Base-by-base conservation (phyloP, 805 yeast genomes). In the Cyberlindnera samutprakarnensis region DNA sequence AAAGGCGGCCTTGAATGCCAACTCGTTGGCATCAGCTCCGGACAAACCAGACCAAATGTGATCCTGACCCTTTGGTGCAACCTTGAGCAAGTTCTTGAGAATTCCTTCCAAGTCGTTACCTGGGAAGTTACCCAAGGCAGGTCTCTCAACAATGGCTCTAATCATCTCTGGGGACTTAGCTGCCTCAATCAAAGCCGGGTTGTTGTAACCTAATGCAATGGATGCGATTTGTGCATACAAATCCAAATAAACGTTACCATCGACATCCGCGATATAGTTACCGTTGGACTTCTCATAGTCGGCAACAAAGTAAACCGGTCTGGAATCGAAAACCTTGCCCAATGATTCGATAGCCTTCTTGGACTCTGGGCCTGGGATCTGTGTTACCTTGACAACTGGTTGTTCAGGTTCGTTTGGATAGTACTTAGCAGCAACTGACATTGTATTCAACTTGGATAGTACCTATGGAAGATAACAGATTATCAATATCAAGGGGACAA, bases 11-110 rank as follows among this genome's bases (percentile, higher is more conserved):
- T 84, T 84, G 70, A 77, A 84, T 14, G 94, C 94, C 52, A 81
- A 68, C 61, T 84, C 94, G 56, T 82, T 82, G 47, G 94, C 94
- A 52, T 83, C 94, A 25, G 92, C 84, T 43, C 94, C 94, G 14
- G 87, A 74, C 42, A 83, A 64, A 30, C 82, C 90, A 19, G 81
- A 71, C 88, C 92, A 85, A 35, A 85, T 72, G 46, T 72, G 64
- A 47, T 65, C 69, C 61, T 78, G 79, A 42, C 87, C 88, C 56
- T 72, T 72, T 51, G 94, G 94, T 32, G 94, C 94, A 45, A 68
- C 76, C 39, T 75, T 68, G 43, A 82, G 61, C 26, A 68, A 43
- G 15, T 44, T 43, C 35, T 34, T 38, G 32, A 51, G 35, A 43
- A 84, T 68, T 27, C 76, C 79, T 53, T 74, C 74, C 38, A 69